Evolutionary conservation across 805 yeast genomes (phyloP).

Genomic region (Wickerhamiella siamensis): DNA sequence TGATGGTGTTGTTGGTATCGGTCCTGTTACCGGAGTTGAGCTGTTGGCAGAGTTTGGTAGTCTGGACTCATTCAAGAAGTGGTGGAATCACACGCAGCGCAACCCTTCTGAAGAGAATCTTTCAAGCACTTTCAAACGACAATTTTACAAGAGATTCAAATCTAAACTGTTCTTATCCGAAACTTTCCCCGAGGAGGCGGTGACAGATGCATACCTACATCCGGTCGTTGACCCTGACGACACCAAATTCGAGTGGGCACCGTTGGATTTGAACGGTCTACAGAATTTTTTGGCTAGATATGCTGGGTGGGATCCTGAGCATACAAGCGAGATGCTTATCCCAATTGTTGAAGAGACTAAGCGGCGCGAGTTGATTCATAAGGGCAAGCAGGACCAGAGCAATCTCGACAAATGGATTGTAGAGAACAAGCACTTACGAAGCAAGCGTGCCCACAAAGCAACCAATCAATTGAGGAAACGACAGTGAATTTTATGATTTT

Average conservation of each 20-base stretch:
- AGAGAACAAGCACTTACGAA: constrained; percentile 17
- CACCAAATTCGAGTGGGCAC: constrained; percentile 78
- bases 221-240: constrained; percentile 80
- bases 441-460: constrained; percentile 20
- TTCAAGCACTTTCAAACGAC: constrained; percentile 29
- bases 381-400: constrained; percentile 12
- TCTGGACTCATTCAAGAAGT: constrained; percentile 29
- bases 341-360: constrained; percentile 78
- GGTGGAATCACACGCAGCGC: constrained; percentile 43
- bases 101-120: constrained; percentile 22
- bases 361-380: constrained; percentile 16
- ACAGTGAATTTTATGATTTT: neutral
- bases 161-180: constrained; percentile 44
- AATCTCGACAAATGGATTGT: constrained; percentile 18
- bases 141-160: constrained; percentile 45
- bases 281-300: constrained; percentile 52
- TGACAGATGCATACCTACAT: constrained; percentile 54
- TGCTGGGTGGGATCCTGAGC: constrained; percentile 67
- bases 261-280: constrained; percentile 68
- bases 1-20: constrained; percentile 81
- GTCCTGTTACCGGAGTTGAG: constrained; percentile 88
- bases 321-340: constrained; percentile 66
- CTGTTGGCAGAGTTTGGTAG: constrained; percentile 70
- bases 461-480: constrained; percentile 1
- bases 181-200: constrained; percentile 54